Evolutionary conservation across 108 stramenopile genomes (phyloP).

Genomic region (Aurantiochytrium sp.): DNA sequence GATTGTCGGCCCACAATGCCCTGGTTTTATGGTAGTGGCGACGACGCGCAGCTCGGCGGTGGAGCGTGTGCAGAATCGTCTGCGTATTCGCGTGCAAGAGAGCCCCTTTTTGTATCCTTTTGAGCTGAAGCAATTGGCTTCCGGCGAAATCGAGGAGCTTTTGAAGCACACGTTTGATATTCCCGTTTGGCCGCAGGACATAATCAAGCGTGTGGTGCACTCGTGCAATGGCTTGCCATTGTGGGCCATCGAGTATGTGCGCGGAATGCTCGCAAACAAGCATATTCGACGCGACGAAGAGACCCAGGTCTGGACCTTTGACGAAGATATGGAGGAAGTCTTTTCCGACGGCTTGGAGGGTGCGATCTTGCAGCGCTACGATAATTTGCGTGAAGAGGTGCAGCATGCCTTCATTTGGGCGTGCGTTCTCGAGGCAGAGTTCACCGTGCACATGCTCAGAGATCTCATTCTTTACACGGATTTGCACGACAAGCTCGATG

Average conservation of each 20-base stretch:
- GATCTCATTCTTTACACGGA: not conserved
- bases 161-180: not conserved
- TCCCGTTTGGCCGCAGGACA: not conserved
- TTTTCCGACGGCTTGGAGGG: not conserved
- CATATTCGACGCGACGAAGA: not conserved
- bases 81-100: not conserved
- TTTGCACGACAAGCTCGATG: not conserved
- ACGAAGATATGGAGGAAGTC: not conserved
- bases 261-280: slow-evolving; percentile 16
- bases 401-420: not conserved
- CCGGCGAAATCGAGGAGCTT: not conserved
- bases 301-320: not conserved
- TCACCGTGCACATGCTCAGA: not conserved
- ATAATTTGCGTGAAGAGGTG: not conserved
- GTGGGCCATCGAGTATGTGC: slow-evolving; percentile 12
- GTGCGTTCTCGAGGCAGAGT: not conserved
- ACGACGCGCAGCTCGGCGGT: not conserved
- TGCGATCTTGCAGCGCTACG: not conserved
- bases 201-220: not conserved
- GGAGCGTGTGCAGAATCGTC: not conserved
- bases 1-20: slow-evolving; percentile 11
- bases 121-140: not conserved
- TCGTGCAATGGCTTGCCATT: not conserved
- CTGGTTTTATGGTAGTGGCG: not conserved
- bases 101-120: not conserved